Percentiles rank a stretch among this genome's conserved stretches.
These are phyloP conservation scores for Suillus hirtellus DNA, from an alignment of 768 basidiomycete genomes.

Conservation along the genomic window DNA sequence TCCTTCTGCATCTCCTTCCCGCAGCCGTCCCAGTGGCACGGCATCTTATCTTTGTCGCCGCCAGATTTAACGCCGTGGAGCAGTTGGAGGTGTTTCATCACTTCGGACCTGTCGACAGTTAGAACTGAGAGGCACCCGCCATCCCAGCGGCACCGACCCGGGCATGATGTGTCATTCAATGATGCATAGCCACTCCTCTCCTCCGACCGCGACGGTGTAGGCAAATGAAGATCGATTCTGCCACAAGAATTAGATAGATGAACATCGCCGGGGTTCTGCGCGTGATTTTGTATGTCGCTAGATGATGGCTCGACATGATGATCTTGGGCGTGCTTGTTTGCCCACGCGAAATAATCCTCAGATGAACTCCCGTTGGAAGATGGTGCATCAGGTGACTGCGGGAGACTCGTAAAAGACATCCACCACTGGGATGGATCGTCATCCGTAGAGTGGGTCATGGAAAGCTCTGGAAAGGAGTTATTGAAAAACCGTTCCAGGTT, in stretches of 20 bases:
- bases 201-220: neutral
- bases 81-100: neutral
- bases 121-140: no score
- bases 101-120: neutral
- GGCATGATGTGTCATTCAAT: neutral
- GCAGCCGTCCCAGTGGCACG: slow-evolving; percentile 24
- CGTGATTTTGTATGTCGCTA: no score
- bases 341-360: neutral
- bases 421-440: neutral
- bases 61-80: neutral
- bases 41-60: slow-evolving; percentile 11
- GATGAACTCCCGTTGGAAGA: neutral
- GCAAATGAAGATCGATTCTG: neutral
- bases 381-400: neutral
- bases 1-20: slow-evolving; percentile 24
- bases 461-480: no score
- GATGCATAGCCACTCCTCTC: no score
- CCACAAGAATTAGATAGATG: neutral
- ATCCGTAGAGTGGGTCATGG: neutral
- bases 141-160: neutral
- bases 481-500: no score
- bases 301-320: no score
- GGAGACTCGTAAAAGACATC: no score
- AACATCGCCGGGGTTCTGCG: neutral
- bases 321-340: no score